Conservation (phyloP, 345 rosid genomes). For the Brassica cretica region DNA sequence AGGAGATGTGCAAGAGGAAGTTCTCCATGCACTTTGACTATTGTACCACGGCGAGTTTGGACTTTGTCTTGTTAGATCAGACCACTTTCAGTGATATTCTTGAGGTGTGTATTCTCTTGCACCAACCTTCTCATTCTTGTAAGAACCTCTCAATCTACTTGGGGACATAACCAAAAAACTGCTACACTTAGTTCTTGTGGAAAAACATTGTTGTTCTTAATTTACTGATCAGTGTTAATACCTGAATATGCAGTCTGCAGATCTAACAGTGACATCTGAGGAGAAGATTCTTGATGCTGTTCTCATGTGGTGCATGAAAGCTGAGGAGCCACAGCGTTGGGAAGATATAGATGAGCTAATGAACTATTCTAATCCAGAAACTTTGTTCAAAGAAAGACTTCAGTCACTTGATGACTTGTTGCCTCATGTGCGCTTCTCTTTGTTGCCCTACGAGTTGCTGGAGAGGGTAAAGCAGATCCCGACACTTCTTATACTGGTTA, state of each 20-base stretch:
- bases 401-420: slow-evolving; percentile 55
- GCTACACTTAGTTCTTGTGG: background rate
- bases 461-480: slow-evolving; percentile 54
- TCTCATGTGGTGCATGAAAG: slow-evolving; percentile 84
- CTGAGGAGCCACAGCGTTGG: slow-evolving; percentile 67
- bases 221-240: slow-evolving; percentile 3
- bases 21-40: slow-evolving; percentile 90
- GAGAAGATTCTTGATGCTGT: slow-evolving; percentile 89
- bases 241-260: slow-evolving; percentile 72
- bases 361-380: slow-evolving; percentile 43
- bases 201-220: background rate
- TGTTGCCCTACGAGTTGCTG: slow-evolving; percentile 64
- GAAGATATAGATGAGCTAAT: slow-evolving; percentile 63
- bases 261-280: slow-evolving; percentile 89
- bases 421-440: slow-evolving; percentile 76
- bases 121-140: background rate
- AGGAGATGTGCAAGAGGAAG: slow-evolving; percentile 87
- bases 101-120: slow-evolving; percentile 54
- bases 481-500: slow-evolving; percentile 21
- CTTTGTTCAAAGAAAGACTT: slow-evolving; percentile 65
- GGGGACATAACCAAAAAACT: background rate
- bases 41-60: slow-evolving; percentile 80
- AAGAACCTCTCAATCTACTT: background rate
- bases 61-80: slow-evolving; percentile 76
- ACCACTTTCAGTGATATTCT: slow-evolving; percentile 66